Percentiles rank a stretch among this genome's conserved stretches.
Evolutionary conservation across 192 early-diverging fungal species (phyloP).

Genomic region (Coemansia sp.): DNA sequence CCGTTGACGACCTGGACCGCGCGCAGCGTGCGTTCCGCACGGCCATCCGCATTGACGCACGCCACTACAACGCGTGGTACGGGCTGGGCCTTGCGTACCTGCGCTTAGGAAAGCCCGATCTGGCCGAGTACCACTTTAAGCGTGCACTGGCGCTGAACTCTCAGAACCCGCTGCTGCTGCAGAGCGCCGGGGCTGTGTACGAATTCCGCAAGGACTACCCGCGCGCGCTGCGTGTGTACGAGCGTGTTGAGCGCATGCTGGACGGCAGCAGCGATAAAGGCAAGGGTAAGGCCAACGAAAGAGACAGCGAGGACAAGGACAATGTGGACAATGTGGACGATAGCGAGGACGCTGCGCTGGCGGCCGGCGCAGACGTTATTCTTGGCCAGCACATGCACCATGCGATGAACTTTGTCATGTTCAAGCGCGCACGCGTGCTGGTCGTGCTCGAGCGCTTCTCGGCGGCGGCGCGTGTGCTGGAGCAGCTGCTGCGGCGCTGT

Average conservation of each 20-base stretch:
- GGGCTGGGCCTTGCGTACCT: constrained; percentile 74
- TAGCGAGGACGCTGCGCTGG: too few species aligned
- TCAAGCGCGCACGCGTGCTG: constrained; percentile 67
- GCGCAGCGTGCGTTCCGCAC: constrained; percentile 71
- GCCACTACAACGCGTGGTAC: constrained; percentile 87
- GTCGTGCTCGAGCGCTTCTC: constrained; percentile 55
- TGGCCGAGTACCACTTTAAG: constrained; percentile 72
- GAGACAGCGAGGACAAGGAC: too few species aligned
- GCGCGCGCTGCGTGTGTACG: constrained; percentile 62
- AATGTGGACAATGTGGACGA: too few species aligned
- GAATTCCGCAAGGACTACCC: constrained; percentile 56
- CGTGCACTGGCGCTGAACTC: constrained; percentile 72
- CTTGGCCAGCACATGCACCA: constrained; percentile 23
- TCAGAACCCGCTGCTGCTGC: constrained; percentile 68
- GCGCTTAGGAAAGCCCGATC: constrained; percentile 67
- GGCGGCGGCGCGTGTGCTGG: constrained; percentile 64
- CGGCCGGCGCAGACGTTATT: constrained; percentile 10
- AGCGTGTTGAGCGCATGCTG: constrained; percentile 58
- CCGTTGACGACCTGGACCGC: constrained; percentile 70
- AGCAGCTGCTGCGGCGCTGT: constrained; percentile 56
- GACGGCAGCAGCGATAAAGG: too few species aligned
- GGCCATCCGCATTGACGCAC: constrained; percentile 66
- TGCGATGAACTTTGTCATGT: constrained; percentile 58
- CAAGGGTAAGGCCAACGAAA: too few species aligned
- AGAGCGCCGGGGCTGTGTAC: constrained; percentile 69